These are phyloP conservation scores for Sporothrix humicola DNA, from an alignment of 2,329 filamentous ascomycete species.

Conservation along the genomic window DNA sequence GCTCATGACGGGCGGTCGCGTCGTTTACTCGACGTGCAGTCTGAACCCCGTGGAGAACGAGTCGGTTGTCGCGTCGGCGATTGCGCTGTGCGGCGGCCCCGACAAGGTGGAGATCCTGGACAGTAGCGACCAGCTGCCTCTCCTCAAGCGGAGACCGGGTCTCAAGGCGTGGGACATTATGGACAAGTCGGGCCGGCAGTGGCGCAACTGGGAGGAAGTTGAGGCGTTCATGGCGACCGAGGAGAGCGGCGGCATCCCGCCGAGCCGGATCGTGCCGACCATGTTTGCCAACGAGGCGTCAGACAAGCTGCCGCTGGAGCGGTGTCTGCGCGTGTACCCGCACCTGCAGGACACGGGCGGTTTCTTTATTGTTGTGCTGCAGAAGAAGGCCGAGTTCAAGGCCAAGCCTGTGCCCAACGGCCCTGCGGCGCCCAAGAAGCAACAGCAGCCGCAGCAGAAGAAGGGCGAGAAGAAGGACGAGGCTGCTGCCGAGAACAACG, in stretches of 20 bases:
- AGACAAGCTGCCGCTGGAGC: constrained; percentile 76
- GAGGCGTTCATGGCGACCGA: constrained; percentile 68
- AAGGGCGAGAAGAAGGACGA: constrained; percentile 47
- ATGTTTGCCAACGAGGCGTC: constrained; percentile 77
- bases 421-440: constrained; percentile 46
- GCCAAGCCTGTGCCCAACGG: constrained; percentile 62
- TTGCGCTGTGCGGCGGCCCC: constrained; percentile 84
- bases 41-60: constrained; percentile 99
- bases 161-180: constrained; percentile 87
- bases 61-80: constrained; percentile 84
- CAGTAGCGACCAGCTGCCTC: constrained; percentile 76
- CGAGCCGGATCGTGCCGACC: constrained; percentile 73
- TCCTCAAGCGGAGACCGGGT: constrained; percentile 76
- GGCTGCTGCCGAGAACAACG: constrained; percentile 12
- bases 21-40: constrained; percentile 98
- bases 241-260: constrained; percentile 53
- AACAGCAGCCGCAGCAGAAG: constrained; percentile 16
- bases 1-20: constrained; percentile 90
- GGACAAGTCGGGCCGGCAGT: constrained; percentile 81
- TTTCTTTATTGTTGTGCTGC: constrained; percentile 95
- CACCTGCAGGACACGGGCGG: constrained; percentile 95
- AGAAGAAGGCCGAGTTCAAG: constrained; percentile 87
- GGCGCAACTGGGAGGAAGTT: constrained; percentile 83
- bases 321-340: constrained; percentile 92
- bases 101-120: constrained; percentile 84